These are phyloP conservation scores for Coemansia sp. DNA, from an alignment of 192 early-diverging fungal species.

Conservation along the genomic window DNA sequence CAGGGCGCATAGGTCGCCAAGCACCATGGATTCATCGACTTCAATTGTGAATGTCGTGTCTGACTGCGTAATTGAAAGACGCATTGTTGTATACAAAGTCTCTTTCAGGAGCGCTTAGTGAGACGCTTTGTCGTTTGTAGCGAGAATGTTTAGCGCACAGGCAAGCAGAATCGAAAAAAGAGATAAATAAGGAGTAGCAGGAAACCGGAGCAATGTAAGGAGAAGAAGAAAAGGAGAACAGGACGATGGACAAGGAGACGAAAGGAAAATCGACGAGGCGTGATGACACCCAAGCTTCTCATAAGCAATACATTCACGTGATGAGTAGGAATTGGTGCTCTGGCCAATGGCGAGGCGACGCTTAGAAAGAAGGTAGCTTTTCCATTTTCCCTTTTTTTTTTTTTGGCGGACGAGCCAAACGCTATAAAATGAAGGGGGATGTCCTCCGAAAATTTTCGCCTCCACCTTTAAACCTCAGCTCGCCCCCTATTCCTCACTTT, in stretches of 20 bases:
- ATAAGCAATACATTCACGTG: neutral
- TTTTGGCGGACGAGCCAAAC: neutral
- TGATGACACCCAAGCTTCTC: neutral
- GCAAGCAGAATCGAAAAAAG: neutral
- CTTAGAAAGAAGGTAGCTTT: neutral
- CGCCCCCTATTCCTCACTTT: neutral
- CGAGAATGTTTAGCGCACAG: neutral
- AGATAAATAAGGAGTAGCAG: neutral
- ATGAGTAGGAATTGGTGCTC: neutral
- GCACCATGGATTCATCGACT: slow-evolving; percentile 72
- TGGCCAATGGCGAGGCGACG: neutral
- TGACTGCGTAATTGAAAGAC: slow-evolving; percentile 34
- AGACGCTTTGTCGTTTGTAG: slow-evolving; percentile 3
- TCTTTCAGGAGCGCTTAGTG: neutral
- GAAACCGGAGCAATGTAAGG: slow-evolving; percentile 5
- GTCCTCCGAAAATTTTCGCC: neutral
- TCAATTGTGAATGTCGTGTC: slow-evolving; percentile 58
- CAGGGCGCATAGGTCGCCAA: slow-evolving; percentile 79
- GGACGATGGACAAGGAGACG: too few relatives aligned
- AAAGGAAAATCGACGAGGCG: neutral
- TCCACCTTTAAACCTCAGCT: neutral
- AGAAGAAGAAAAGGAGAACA: too few relatives aligned
- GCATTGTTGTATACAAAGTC: slow-evolving; percentile 19
- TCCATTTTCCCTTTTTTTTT: neutral
- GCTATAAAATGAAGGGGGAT: neutral